Percentiles rank a stretch among this genome's conserved stretches.
Conservation (phyloP, 1,284 basidiomycete genomes). For the Rhodotorula sp. region DNA sequence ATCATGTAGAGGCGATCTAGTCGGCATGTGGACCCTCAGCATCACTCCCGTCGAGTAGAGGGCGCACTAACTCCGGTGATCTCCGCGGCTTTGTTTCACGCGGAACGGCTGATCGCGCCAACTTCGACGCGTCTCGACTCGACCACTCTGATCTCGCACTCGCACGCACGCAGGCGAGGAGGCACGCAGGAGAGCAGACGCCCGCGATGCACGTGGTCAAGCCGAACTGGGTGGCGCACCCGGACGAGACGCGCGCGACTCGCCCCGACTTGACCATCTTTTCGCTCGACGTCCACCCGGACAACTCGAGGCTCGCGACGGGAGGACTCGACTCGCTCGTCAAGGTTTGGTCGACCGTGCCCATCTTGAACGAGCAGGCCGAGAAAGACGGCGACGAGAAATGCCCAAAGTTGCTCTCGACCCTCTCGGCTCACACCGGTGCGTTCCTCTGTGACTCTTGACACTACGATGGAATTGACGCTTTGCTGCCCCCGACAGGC, state of each 20-base stretch:
- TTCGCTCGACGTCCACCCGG: constrained; percentile 89
- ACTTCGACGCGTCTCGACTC: not conserved
- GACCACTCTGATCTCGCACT: too few species aligned
- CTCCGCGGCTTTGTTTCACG: too few species aligned
- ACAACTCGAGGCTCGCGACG: constrained; percentile 92
- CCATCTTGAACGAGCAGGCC: constrained; percentile 73
- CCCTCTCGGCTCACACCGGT: constrained; percentile 55
- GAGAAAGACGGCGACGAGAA: constrained; percentile 63
- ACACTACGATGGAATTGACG: not conserved
- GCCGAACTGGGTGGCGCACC: constrained; percentile 36
- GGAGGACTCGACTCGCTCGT: constrained; percentile 91
- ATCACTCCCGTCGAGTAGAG: too few species aligned
- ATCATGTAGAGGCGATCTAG: too few species aligned
- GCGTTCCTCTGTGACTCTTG: not conserved
- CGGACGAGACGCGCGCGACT: constrained; percentile 25
- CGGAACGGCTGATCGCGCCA: not conserved
- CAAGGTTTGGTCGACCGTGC: constrained; percentile 94
- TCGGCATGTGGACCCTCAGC: too few species aligned
- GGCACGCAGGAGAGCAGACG: too few species aligned
- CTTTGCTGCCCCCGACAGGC: constrained; percentile 50
- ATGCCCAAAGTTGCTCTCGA: constrained; percentile 83
- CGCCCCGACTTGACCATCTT: constrained; percentile 73
- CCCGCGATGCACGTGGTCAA: constrained; percentile 29
- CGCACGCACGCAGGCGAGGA: too few species aligned
- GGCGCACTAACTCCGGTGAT: too few species aligned